Evolutionary conservation across 169 alveolate genomes (phyloP), one percentile per base, ranked within the genome.

Genomic region (Plasmodium blacklocki): DNA sequence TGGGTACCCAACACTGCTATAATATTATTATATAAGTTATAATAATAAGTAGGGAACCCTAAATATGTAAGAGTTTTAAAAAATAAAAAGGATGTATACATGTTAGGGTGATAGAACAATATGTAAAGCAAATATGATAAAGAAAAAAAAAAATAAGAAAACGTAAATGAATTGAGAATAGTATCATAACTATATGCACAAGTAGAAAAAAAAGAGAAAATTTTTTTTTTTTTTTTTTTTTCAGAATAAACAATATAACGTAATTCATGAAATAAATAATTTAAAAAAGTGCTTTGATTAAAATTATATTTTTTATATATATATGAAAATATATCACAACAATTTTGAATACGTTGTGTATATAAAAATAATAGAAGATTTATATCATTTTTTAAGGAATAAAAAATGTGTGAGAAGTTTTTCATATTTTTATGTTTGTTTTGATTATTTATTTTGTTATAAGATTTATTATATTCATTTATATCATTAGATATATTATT

Each of bases 261-360:
- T 60, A 80, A 32, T 15, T 80, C 70, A 39, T 52, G 62, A 26
- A 32, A 80, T n/a, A 80, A 8, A 68, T 45, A 80, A 29, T 71
- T 67, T 23, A 80, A 67, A 47, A 43, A 54, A 50, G 45, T 58
- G 49, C 43, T 67, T 45, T n/a, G 54, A 12, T 43, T 80, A n/a
- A 80, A 80, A 71, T 67, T 59, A 15, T 80, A 54, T 60, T 80
- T 80, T 26, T 68, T 80, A 58, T 67, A 80, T 15, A 80, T 80
- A 23, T 80, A 80, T 8, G 59, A 32, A 19, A 80, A 80, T 67
- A 67, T 54, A 21, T 80, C 15, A 23, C 67, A 72, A n/a, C 90
- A 80, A 6, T 62, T 80, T 67, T 56, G 18, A 26, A 80, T 80
- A 29, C 90, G 54, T 15, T 80, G 90, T 11, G 58, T 54, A 52